Evolutionary conservation across 306 rosid genomes (phyloP), one percentile per base, ranked within the genome.

Genomic region (Carpinus viminea): DNA sequence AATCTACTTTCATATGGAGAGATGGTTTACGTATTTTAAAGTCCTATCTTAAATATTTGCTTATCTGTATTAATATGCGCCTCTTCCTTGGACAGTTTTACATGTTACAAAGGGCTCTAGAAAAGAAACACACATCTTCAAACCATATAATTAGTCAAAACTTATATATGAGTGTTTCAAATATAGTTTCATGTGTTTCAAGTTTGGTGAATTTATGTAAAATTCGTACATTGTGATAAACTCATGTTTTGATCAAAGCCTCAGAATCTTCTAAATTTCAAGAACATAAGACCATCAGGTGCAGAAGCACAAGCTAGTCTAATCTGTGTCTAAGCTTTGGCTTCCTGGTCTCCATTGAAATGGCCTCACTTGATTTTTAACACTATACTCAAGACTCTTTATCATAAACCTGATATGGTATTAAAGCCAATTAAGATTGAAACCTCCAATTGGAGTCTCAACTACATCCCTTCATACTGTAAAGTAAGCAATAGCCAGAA

Each of bases 1-100:
- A 77, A 85, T 68, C 43, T 41, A 12, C 75, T 65, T 74, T 21
- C 9, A 24, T 73, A 16, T 43, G 56, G 15, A 26, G 66, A 57
- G 52, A 41, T 1, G 41, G 46, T 46, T 6, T 43, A 15, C 41
- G 48, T 15, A 4, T 47, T 26, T 78, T 16, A 70, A 70, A 66
- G 16, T 11, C 47, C 7, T 64, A 68, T 68, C 16, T 7, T n/a
- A 5, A 68, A 68, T 66, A n/a, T 41, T 41, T 41, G 8, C 21
- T 36, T 34, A 34, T 64, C 16, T 31, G 6, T 54, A 16, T 54
- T 9, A 10, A 17, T 62, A 15, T 62, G 46, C 6, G 18, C 16
- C 2, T 15, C 21, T 57, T 20, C 64, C 47, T 66, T 17, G 24
- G 4, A 20, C 51, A 66, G 16, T 65, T 65, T 62, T 15, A 64